These are phyloP conservation scores for Solidago caesia DNA, from an alignment of 129 eudicot genomes.

Conservation along the genomic window DNA sequence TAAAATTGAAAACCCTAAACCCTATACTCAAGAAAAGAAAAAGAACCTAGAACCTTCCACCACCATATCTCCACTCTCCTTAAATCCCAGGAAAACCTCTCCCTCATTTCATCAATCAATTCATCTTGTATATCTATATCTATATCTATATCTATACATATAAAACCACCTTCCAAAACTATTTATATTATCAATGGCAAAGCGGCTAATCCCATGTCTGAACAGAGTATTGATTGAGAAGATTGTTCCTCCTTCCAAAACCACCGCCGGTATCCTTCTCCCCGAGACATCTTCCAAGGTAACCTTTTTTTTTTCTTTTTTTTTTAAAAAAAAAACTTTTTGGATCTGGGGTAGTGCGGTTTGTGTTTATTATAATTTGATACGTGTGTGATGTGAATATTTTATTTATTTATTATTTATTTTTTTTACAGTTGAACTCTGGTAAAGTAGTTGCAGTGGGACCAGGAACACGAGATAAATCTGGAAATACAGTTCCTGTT, in stretches of 20 bases:
- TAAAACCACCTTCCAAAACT: no score
- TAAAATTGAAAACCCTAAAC: constrained; percentile 27
- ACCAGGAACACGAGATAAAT: constrained; percentile 52
- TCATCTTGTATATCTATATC: neutral
- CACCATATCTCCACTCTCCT: constrained; percentile 9
- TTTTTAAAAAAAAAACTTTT: neutral
- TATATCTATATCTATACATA: neutral
- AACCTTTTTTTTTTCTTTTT: neutral
- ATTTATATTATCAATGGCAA: constrained; percentile 54
- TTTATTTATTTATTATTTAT: neutral
- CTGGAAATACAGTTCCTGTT: constrained; percentile 62
- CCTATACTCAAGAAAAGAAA: neutral
- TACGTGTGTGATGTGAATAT: neutral
- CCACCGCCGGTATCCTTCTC: constrained; percentile 84
- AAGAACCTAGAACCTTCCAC: constrained; percentile 49
- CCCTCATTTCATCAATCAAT: neutral
- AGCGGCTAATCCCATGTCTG: constrained; percentile 72
- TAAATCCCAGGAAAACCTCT: constrained; percentile 11
- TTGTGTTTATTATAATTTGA: neutral
- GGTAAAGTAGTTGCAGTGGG: constrained; percentile 91
- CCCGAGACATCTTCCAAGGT: constrained; percentile 88
- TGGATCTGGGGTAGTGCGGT: constrained; percentile 5
- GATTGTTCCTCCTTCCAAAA: constrained; percentile 70
- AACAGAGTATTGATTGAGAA: constrained; percentile 90
- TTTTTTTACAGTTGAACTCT: constrained; percentile 62